Evolutionary conservation across 2,329 filamentous ascomycete species (phyloP).

Genomic region (Botrytis hyacinthi): DNA sequence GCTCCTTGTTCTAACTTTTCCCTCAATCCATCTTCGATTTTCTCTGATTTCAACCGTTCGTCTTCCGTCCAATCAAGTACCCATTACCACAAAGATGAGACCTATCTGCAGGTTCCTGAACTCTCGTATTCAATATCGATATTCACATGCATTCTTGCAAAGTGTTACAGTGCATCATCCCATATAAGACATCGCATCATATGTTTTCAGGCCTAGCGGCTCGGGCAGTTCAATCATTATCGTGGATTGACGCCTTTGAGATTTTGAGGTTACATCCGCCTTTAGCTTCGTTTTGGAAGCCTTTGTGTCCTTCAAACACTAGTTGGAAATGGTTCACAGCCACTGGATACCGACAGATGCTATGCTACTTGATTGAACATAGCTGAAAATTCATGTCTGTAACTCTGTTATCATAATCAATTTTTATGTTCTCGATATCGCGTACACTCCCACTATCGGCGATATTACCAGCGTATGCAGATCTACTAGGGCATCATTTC

Average conservation of each 20-base stretch:
- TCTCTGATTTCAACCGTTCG: background rate
- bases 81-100: background rate
- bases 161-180: slow-evolving; percentile 11
- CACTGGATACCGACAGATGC: background rate
- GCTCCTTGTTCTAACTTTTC: background rate
- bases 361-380: background rate
- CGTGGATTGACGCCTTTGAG: slow-evolving; percentile 3
- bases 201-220: background rate
- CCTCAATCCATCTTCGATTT: background rate
- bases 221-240: slow-evolving; percentile 16
- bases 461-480: background rate
- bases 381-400: background rate
- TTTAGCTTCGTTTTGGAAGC: background rate
- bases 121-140: slow-evolving; percentile 3
- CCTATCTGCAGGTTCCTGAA: slow-evolving; percentile 2
- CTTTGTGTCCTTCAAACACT: background rate
- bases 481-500: background rate
- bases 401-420: background rate
- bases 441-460: background rate
- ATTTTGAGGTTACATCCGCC: slow-evolving; percentile 11
- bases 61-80: background rate
- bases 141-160: slow-evolving; percentile 2
- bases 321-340: background rate
- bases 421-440: slow-evolving; percentile 8
- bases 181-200: background rate